phyloP scores from a whole-genome alignment of 352 stramenopile genomes.

The Peronosclerospora sorghi region DNA sequence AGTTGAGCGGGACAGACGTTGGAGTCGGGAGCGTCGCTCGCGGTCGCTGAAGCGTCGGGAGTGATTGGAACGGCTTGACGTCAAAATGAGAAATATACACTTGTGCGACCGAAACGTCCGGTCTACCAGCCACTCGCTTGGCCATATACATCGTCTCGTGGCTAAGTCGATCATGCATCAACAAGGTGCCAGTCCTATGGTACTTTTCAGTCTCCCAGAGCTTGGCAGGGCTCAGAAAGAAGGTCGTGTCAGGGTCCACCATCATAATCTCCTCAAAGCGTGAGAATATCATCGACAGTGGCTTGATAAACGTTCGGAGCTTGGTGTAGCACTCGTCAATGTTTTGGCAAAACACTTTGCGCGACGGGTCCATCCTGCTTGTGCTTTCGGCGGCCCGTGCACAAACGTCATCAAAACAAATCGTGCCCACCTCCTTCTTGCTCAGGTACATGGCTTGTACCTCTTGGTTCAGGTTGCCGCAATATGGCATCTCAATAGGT shows the following conservation, averaged over 20 bases:
- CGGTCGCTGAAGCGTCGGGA: conserved; percentile 17
- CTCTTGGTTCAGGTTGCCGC: conserved; percentile 43
- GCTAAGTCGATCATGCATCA: conserved; percentile 45
- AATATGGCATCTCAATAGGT: conserved; percentile 65
- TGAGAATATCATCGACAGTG: conserved; percentile 36
- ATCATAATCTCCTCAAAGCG: conserved; percentile 26
- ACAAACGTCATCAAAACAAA: conserved; percentile 24
- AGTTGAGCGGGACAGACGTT: conserved; percentile 3
- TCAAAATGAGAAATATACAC: conserved; percentile 16
- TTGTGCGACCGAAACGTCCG: conserved; percentile 30
- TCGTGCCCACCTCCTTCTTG: conserved; percentile 13
- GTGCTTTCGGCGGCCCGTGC: conserved; percentile 6
- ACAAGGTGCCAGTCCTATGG: conserved; percentile 50
- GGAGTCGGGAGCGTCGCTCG: conserved; percentile 8
- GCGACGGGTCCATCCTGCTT: no score
- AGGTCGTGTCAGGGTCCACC: conserved; percentile 44
- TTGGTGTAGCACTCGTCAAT: conserved; percentile 28
- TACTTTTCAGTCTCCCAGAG: conserved; percentile 49
- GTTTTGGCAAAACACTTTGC: conserved; percentile 32
- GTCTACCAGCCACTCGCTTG: conserved; percentile 13
- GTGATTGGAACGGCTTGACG: neutral
- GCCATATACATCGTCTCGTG: conserved; percentile 17
- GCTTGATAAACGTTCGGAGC: conserved; percentile 44
- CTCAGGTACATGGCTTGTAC: conserved; percentile 20
- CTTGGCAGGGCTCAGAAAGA: conserved; percentile 35